Conservation (phyloP, 208 protist genomes). For the Crithidia bombi region DNA sequence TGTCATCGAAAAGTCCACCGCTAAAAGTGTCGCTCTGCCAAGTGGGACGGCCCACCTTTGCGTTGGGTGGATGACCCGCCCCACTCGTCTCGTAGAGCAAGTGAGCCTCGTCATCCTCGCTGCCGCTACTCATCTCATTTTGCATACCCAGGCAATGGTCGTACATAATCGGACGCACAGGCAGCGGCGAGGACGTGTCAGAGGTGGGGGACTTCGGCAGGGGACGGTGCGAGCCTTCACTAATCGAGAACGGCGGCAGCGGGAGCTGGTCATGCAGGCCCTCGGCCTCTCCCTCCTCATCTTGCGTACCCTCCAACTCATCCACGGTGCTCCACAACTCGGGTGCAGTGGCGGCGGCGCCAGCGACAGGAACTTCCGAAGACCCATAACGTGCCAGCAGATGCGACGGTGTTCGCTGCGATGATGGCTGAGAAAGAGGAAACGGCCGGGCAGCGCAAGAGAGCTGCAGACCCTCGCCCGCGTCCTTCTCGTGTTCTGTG, state of each 20-base stretch:
- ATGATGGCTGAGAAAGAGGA: too few relatives aligned
- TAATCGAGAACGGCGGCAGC: neutral
- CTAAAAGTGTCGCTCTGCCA: conserved; percentile 6
- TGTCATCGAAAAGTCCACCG: conserved; percentile 2
- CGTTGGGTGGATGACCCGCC: neutral
- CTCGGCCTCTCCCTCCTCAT: neutral
- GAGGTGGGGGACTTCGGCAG: neutral
- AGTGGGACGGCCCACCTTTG: neutral
- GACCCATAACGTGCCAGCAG: neutral
- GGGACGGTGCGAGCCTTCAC: neutral
- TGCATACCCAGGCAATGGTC: neutral
- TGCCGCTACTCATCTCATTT: neutral
- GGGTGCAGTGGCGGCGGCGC: neutral
- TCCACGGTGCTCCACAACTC: conserved; percentile 11
- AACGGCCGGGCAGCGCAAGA: neutral
- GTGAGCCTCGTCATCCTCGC: conserved; percentile 14
- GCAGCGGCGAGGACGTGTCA: conserved; percentile 15
- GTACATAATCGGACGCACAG: neutral
- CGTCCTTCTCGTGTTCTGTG: neutral
- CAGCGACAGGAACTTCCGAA: neutral
- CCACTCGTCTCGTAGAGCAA: conserved; percentile 7
- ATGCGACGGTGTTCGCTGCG: conserved; percentile 3
- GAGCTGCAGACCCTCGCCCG: neutral
- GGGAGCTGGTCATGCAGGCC: neutral
- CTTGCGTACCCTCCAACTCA: neutral